These are phyloP conservation scores for Scutellaria galericulata DNA, from an alignment of 257 asterid genomes.

Conservation along the genomic window DNA sequence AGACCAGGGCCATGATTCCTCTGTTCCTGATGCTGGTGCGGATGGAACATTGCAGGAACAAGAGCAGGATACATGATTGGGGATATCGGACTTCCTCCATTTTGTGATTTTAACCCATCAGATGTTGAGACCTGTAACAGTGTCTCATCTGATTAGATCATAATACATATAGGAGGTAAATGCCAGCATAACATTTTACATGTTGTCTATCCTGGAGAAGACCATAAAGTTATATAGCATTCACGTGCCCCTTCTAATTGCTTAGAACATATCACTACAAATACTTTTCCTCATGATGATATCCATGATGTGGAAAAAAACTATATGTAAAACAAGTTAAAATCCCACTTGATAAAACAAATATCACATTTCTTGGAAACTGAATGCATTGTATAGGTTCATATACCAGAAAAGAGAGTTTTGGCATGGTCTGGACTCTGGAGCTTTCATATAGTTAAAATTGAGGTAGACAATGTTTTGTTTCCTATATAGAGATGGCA, in stretches of 20 bases:
- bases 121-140: conserved; percentile 42
- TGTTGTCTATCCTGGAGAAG: conserved; percentile 18
- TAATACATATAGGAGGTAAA: conserved; percentile 15
- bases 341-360: not conserved
- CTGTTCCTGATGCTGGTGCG: conserved; percentile 67
- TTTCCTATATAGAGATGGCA: not conserved
- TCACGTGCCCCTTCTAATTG: conserved; percentile 15
- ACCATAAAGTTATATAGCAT: conserved; percentile 23
- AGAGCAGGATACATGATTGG: conserved; percentile 51
- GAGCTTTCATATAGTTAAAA: conserved; percentile 7
- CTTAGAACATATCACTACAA: conserved; percentile 14
- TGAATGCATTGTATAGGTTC: not conserved
- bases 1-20: conserved; percentile 84
- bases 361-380: not conserved
- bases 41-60: conserved; percentile 48
- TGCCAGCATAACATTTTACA: not conserved
- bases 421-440: conserved; percentile 15
- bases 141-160: conserved; percentile 29
- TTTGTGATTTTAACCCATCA: conserved; percentile 47
- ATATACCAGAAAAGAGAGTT: conserved; percentile 14
- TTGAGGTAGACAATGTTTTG: not conserved
- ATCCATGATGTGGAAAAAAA: not conserved
- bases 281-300: not conserved
- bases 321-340: not conserved
- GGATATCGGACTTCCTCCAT: conserved; percentile 41